These are phyloP conservation scores for Globisporangium cylindrosporum DNA, from an alignment of 352 stramenopile species.

Conservation along the genomic window DNA sequence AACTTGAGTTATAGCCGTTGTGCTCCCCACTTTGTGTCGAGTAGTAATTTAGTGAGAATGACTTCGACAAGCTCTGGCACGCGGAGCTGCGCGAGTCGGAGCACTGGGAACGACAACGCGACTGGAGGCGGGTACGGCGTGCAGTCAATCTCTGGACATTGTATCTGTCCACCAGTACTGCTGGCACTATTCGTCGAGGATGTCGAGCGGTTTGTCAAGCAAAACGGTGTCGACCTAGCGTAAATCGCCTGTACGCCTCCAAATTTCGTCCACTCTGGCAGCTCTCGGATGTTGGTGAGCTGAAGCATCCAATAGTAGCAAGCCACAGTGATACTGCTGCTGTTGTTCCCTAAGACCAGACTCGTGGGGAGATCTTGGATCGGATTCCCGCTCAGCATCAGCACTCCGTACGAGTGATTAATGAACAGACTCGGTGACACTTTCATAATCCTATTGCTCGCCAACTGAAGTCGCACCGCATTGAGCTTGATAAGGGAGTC, in stretches of 20 bases:
- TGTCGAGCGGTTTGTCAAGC: neutral
- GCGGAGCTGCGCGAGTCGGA: neutral
- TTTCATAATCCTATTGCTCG: neutral
- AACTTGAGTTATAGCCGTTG: too few relatives aligned
- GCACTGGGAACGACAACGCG: neutral
- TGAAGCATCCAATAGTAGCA: neutral
- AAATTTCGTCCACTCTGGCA: neutral
- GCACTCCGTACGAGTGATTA: neutral
- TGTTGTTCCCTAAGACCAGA: neutral
- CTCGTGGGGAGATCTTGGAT: neutral
- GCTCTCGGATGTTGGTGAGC: neutral
- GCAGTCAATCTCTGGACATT: neutral
- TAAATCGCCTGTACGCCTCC: neutral
- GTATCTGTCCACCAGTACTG: neutral
- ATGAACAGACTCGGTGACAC: neutral
- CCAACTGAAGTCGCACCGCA: neutral
- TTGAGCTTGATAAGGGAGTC: neutral
- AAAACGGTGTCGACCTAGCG: neutral
- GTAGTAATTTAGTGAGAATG: neutral
- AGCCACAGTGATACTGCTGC: neutral
- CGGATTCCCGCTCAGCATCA: slow-evolving; percentile 5
- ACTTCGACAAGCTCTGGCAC: neutral
- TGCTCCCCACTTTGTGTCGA: too few relatives aligned
- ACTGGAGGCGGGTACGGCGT: neutral
- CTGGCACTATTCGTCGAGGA: neutral